Conservation (phyloP, 495 filamentous ascomycete genomes). For the Penicillium egyptiacum region DNA sequence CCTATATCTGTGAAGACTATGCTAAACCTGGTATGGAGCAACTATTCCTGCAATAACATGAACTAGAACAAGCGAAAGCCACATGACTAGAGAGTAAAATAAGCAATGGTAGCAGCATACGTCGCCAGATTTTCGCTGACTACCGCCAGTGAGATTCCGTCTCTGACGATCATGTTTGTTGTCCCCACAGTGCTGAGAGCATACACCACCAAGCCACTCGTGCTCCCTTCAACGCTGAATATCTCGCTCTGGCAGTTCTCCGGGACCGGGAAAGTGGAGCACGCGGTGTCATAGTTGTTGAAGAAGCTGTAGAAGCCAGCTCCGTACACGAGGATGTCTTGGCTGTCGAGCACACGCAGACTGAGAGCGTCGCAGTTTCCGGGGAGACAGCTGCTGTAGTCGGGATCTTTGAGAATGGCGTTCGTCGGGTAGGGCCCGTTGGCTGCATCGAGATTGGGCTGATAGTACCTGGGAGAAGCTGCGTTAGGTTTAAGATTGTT, state of each 20-base stretch:
- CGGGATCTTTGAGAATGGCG: constrained; percentile 54
- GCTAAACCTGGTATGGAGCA: too few species aligned
- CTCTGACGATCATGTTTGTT: constrained; percentile 44
- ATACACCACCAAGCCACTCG: constrained; percentile 40
- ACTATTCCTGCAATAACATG: too few species aligned
- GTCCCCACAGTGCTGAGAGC: constrained; percentile 52
- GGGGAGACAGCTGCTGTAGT: constrained; percentile 52
- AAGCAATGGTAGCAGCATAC: constrained; percentile 54
- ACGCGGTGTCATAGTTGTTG: constrained; percentile 52
- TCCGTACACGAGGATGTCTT: constrained; percentile 62
- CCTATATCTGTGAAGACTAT: too few species aligned
- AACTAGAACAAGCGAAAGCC: too few species aligned
- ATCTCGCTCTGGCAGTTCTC: constrained; percentile 62
- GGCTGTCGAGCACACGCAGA: constrained; percentile 60
- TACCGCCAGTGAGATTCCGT: constrained; percentile 51
- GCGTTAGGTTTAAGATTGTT: too few species aligned
- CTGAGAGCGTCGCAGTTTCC: constrained; percentile 64
- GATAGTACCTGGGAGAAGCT: constrained; percentile 51
- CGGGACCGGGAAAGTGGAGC: constrained; percentile 46
- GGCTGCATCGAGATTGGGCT: constrained; percentile 61
- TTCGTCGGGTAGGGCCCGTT: constrained; percentile 53
- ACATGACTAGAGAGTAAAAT: constrained; percentile 41
- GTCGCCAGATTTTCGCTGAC: constrained; percentile 55
- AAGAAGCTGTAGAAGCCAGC: constrained; percentile 78
- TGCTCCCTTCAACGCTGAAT: constrained; percentile 52